Evolutionary conservation across 2,329 filamentous ascomycete species (phyloP), one percentile per base, ranked within the genome.

Genomic region (Aspergillus fumigatus): DNA sequence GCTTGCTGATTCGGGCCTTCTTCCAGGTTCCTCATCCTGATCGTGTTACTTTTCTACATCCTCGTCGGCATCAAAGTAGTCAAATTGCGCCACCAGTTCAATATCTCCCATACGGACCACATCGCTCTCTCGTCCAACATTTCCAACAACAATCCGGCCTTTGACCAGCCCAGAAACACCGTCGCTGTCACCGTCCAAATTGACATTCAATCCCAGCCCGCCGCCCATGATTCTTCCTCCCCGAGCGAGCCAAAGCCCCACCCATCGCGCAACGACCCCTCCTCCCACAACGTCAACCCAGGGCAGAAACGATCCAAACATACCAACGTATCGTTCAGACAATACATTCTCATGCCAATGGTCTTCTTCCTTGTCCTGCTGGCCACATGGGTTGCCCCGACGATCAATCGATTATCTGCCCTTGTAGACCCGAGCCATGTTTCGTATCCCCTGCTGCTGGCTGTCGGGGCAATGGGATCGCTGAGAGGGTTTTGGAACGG

Each of bases 401-500:
- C 71, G 1, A 73, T 72, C 2, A 74, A 75, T 51, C 71, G 73
- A 1, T 65, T 75, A 10, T 65, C 67, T 0, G 63, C 70, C 1
- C 71, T 75, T 29, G 57, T 69, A 19, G 41, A 67, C 40, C 72
- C 67, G 0, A 47, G 51, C 2, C 66, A 66, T 17, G 58, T 60
- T 11, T 71, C 69, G 1, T 73, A 66, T 29, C 60, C 67, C 4
- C 63, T 75, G 6, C 57, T 73, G 27, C 26, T 74, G 1, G 64
- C 65, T 21, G 73, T 74, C 17, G 72, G 70, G 23, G 60, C 65
- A 1, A 67, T 71, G 9, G 72, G 72, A 1, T 74, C 72, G 0
- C 58, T 76, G 32, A 63, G 72, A 1, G 72, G 71, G 8, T 74
- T 75, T 52, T 75, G 72, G 72, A 74, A 75, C 53, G 70, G 71